These are phyloP conservation scores for Gloeostereum incarnatum DNA, from an alignment of 768 basidiomycete species.

Conservation along the genomic window DNA sequence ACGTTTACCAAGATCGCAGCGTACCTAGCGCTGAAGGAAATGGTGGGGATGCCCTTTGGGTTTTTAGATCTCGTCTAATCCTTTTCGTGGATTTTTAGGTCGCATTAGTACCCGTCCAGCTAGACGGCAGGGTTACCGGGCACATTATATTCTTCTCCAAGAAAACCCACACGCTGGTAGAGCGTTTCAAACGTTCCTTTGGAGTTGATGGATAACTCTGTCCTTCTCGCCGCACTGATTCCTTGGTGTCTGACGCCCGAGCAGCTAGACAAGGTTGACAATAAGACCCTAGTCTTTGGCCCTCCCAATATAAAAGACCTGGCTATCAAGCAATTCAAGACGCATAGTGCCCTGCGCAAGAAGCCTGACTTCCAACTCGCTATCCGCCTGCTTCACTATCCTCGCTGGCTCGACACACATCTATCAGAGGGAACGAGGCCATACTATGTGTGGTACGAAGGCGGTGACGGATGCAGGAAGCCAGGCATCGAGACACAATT, in stretches of 20 bases:
- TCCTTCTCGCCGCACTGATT: conserved; percentile 35
- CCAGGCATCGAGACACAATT: conserved; percentile 31
- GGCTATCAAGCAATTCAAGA: too few species aligned
- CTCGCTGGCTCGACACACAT: conserved; percentile 26
- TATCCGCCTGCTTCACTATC: conserved; percentile 37
- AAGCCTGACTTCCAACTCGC: too few species aligned
- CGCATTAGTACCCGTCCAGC: conserved; percentile 33
- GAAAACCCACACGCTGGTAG: conserved; percentile 20
- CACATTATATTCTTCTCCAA: conserved; percentile 48
- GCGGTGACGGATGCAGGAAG: conserved; percentile 18
- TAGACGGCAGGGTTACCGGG: conserved; percentile 40
- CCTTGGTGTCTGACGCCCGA: conserved; percentile 31
- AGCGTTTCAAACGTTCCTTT: conserved; percentile 30
- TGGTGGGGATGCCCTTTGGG: background rate
- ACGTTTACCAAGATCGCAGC: background rate
- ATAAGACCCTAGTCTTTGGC: too few species aligned
- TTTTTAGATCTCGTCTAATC: conserved; percentile 2
- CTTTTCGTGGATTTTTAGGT: conserved; percentile 23
- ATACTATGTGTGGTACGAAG: conserved; percentile 41
- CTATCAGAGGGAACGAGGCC: conserved; percentile 18
- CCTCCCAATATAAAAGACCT: too few species aligned
- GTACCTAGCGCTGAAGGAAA: conserved; percentile 1
- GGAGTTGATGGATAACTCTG: conserved; percentile 18
- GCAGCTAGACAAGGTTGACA: too few species aligned
- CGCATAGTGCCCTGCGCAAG: too few species aligned